Percentiles rank a stretch among this genome's conserved stretches.
Conservation (phyloP, 2,329 filamentous ascomycete species). For the Chrysoporthe puriensis region DNA sequence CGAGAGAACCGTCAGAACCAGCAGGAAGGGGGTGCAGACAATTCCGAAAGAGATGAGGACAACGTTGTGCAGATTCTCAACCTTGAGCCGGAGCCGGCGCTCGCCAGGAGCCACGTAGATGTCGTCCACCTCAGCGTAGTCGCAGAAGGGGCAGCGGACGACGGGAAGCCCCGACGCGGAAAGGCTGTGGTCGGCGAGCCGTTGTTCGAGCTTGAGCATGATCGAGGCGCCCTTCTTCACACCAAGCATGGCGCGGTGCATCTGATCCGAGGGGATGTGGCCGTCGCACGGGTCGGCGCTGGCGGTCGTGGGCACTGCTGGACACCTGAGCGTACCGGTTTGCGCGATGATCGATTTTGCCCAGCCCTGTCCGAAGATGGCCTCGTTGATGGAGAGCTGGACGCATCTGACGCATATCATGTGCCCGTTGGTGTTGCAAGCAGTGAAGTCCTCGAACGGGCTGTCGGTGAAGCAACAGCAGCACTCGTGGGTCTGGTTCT, state of each 20-base stretch:
- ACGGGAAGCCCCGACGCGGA: conserved; percentile 74
- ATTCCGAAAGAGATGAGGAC: conserved; percentile 57
- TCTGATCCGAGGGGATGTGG: conserved; percentile 69
- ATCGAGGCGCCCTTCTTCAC: conserved; percentile 73
- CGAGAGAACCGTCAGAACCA: conserved; percentile 55
- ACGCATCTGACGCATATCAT: conserved; percentile 83
- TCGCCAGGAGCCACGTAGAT: conserved; percentile 64
- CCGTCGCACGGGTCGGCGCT: conserved; percentile 69
- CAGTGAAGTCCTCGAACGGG: conserved; percentile 73
- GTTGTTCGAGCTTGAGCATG: conserved; percentile 75
- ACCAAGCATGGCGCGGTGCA: conserved; percentile 72
- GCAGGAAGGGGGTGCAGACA: conserved; percentile 58
- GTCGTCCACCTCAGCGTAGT: conserved; percentile 86
- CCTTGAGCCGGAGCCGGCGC: conserved; percentile 59
- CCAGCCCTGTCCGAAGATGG: conserved; percentile 93
- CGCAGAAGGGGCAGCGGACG: conserved; percentile 86
- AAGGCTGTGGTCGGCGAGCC: conserved; percentile 76
- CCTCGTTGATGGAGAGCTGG: conserved; percentile 79
- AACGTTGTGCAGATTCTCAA: conserved; percentile 52
- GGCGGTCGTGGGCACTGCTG: conserved; percentile 64
- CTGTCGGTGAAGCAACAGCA: conserved; percentile 76
- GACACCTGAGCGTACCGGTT: conserved; percentile 76
- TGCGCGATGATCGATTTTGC: conserved; percentile 74
- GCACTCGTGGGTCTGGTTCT: conserved; percentile 67
- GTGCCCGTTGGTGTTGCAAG: conserved; percentile 71